Evolutionary conservation across 495 filamentous ascomycete species (phyloP).

Genomic region (Clohesyomyces aquaticus): DNA sequence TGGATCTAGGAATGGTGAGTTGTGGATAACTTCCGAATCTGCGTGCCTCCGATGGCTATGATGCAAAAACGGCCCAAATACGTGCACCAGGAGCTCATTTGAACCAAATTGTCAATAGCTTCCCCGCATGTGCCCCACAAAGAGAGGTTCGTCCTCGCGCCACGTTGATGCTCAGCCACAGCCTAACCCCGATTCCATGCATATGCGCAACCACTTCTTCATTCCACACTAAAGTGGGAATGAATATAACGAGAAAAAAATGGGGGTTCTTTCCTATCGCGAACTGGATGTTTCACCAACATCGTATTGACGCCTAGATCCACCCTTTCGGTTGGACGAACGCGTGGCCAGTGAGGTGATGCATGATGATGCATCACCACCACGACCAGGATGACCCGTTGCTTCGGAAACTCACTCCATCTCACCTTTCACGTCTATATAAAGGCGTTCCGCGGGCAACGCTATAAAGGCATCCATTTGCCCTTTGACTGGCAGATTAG

Average conservation of each 20-base stretch:
- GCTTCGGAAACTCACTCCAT: not conserved
- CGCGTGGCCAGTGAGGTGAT: constrained; percentile 2
- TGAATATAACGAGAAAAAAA: not conserved
- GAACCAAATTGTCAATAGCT: not conserved
- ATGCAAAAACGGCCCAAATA: too few relatives aligned
- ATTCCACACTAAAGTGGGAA: not conserved
- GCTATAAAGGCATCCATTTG: not conserved
- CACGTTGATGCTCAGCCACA: not conserved
- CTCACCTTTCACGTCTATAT: too few relatives aligned
- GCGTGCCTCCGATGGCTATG: too few relatives aligned
- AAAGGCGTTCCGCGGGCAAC: too few relatives aligned
- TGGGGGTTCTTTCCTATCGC: not conserved
- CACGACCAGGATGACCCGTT: not conserved
- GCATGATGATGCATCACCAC: not conserved
- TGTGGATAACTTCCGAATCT: too few relatives aligned
- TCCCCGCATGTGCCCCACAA: constrained; percentile 22
- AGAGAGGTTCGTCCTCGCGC: not conserved
- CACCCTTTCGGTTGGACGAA: not conserved
- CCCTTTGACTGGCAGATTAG: too few relatives aligned
- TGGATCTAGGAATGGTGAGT: too few relatives aligned
- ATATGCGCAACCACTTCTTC: not conserved
- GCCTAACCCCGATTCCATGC: not conserved
- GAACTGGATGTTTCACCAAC: not conserved
- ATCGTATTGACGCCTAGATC: not conserved
- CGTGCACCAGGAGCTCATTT: not conserved